Evolutionary conservation across 805 yeast genomes (phyloP), one percentile per base, ranked within the genome.

Genomic region (Starmerella roubikii): DNA sequence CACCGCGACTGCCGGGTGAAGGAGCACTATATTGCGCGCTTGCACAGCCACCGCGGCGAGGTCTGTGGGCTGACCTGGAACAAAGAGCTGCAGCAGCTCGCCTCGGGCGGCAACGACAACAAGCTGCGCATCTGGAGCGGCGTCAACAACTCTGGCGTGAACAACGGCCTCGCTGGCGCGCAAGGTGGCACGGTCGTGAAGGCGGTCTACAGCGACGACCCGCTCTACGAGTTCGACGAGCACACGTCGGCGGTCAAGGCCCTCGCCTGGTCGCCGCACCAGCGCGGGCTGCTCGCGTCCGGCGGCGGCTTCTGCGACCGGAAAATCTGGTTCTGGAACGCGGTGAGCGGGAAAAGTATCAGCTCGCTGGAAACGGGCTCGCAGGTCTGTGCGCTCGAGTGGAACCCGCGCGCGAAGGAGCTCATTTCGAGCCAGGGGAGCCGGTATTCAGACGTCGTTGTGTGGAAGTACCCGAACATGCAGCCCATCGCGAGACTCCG

Each of bases 261-360:
- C 0, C 69, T 91, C 38, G 82, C 94, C 2, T 91, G 98, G 98
- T 81, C 93, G 1, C 97, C 98, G 2, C 97, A 91, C 55, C 94
- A 84, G 55, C 66, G 96, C 39, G 96, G 97, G 1, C 69, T 86
- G 3, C 59, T 91, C 39, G 97, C 97, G 1, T 73, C 91, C 1
- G 98, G 98, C 13, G 98, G 98, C 16, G 98, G 98, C 27, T 85
- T 97, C 0, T 86, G 93, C 1, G 98, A 91, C 59, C 74, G 88
- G 41, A 70, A 77, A 29, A 78, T 91, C 50, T 82, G 86, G 57
- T 74, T 85, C 19, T 91, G 97, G 97, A 91, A 86, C 57, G 79
- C 94, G 0, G 61, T 76, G 32, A 81, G 79, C 7, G 94, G 95
- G 1, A 57, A 68, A 19, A 72, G 78, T 42, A 54, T 82, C 11